Conservation (phyloP, 768 basidiomycete species). For the Suillus decipiens region DNA sequence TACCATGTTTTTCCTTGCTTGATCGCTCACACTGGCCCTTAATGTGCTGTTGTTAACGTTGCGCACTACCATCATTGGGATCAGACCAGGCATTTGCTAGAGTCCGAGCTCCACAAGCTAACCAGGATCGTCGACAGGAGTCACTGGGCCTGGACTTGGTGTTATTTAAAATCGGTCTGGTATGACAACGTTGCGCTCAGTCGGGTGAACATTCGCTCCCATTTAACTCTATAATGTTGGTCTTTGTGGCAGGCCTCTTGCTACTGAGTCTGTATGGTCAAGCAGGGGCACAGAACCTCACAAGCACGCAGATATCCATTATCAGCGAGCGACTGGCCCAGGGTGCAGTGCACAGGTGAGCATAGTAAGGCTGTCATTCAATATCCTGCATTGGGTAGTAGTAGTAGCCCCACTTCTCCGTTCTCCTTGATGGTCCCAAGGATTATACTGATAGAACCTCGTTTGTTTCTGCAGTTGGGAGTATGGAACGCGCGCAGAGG, state of each 20-base stretch:
- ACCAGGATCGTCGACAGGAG: background rate
- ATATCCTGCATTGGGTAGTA: background rate
- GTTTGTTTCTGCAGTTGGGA: conserved; percentile 45
- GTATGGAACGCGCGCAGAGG: conserved; percentile 50
- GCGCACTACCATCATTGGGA: too few species aligned
- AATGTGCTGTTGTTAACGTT: background rate
- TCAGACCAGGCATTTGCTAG: background rate
- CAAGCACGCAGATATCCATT: conserved; percentile 36
- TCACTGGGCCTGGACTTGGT: background rate
- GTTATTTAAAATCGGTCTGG: conserved; percentile 11
- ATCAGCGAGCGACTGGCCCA: conserved; percentile 40
- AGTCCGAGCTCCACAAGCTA: background rate
- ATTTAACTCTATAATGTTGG: background rate
- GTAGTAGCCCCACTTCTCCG: background rate
- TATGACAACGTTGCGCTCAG: background rate
- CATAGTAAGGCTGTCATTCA: background rate
- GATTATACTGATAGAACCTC: background rate
- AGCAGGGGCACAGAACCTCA: conserved; percentile 36
- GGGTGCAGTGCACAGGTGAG: conserved; percentile 44
- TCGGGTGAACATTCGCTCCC: background rate
- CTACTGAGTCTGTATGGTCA: background rate
- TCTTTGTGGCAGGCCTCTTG: conserved; percentile 13
- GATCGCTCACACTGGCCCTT: background rate
- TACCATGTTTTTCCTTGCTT: background rate
- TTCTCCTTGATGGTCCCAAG: background rate